Conservation (phyloP, 495 filamentous ascomycete species). For the Aspergillus bridgeri region DNA sequence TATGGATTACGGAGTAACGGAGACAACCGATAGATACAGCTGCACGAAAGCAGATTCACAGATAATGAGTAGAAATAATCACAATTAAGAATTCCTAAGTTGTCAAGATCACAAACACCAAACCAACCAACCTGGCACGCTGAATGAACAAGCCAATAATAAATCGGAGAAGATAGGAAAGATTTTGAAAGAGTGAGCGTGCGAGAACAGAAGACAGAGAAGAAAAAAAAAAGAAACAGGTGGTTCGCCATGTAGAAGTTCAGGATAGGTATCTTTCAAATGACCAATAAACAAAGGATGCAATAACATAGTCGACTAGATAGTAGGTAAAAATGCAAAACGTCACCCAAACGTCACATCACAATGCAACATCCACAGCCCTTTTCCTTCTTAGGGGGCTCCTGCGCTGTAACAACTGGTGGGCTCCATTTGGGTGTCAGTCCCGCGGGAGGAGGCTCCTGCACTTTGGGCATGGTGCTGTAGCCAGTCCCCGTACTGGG, state of each 20-base stretch:
- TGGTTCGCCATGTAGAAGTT: background rate
- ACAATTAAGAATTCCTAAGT: conserved; percentile 33
- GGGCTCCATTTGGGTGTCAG: conserved; percentile 37
- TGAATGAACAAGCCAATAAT: conserved; percentile 27
- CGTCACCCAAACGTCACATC: conserved; percentile 47
- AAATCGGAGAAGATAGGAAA: conserved; percentile 22
- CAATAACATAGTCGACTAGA: background rate
- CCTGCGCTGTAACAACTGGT: conserved; percentile 36
- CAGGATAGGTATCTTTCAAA: background rate
- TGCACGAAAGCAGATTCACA: conserved; percentile 10
- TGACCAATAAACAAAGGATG: background rate
- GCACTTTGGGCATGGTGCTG: conserved; percentile 53
- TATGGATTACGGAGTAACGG: conserved; percentile 4
- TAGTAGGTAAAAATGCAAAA: conserved; percentile 12
- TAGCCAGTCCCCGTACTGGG: conserved; percentile 45
- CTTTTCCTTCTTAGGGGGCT: conserved; percentile 40
- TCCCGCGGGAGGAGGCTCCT: conserved; percentile 36
- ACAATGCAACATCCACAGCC: conserved; percentile 52
- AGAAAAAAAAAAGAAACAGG: background rate
- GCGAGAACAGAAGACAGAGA: conserved; percentile 14
- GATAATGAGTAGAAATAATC: conserved; percentile 19
- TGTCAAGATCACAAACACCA: conserved; percentile 14
- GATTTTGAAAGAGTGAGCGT: conserved; percentile 3
- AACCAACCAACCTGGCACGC: conserved; percentile 25
- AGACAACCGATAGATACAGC: conserved; percentile 4